Conservation (phyloP, 164 flowering plant genomes). For the Dillenia suffruticosa region DNA sequence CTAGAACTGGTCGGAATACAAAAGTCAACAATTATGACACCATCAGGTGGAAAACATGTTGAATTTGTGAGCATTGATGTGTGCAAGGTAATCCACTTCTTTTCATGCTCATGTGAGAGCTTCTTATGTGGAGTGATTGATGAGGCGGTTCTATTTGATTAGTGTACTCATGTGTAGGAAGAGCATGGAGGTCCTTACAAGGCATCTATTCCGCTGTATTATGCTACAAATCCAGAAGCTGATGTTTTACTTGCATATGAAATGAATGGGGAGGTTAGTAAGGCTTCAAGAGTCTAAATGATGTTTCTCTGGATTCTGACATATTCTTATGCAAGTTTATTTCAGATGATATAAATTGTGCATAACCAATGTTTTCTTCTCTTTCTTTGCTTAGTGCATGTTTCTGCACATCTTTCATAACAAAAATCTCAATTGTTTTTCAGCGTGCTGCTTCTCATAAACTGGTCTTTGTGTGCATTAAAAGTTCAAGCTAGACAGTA, state of each 20-base stretch:
- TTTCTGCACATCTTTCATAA: no score
- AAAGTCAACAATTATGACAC: conserved; percentile 20
- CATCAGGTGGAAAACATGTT: conserved; percentile 86
- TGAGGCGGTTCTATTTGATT: conserved; percentile 5
- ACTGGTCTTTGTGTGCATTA: no score
- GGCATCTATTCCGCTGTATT: conserved; percentile 88
- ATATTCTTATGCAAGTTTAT: no score
- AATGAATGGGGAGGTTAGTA: conserved; percentile 91
- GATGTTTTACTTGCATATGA: conserved; percentile 97
- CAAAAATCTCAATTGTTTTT: no score
- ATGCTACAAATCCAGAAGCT: conserved; percentile 87
- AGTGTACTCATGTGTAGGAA: conserved; percentile 44
- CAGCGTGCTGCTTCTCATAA: no score
- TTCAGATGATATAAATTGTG: no score
- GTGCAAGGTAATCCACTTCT: conserved; percentile 65
- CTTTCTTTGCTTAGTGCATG: no score
- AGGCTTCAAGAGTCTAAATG: neutral
- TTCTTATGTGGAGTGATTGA: conserved; percentile 2
- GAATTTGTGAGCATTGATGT: conserved; percentile 91
- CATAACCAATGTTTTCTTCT: no score
- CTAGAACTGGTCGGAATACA: conserved; percentile 76
- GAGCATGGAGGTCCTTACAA: conserved; percentile 99
- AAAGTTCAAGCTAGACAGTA: no score
- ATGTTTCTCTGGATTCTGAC: no score
- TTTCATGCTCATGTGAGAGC: neutral